Evolutionary conservation across 176 grass and related monocot genomes (phyloP).

Genomic region (Poa annua): DNA sequence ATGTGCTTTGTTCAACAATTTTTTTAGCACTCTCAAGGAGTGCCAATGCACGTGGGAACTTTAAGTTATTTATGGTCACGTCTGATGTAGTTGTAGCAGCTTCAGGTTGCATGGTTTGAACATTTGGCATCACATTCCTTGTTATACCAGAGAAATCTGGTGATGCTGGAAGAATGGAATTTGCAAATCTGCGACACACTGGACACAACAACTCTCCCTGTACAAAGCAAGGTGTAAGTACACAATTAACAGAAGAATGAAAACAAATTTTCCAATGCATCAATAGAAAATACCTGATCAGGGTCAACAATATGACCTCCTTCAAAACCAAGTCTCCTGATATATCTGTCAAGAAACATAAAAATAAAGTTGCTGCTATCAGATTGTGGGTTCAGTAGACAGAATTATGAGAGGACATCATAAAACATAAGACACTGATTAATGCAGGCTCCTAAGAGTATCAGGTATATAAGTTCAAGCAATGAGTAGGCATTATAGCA

Average conservation of each 20-base stretch:
- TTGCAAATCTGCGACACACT: conserved; percentile 94
- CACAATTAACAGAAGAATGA: conserved; percentile 32
- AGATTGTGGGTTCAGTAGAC: conserved; percentile 18
- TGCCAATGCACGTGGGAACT: conserved; percentile 53
- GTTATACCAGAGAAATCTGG: conserved; percentile 52
- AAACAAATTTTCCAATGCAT: conserved; percentile 27
- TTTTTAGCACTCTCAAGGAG: conserved; percentile 84
- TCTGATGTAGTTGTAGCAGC: conserved; percentile 42
- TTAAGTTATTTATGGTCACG: conserved; percentile 42
- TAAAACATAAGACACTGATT: background rate
- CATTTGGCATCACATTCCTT: conserved; percentile 40
- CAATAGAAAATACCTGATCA: conserved; percentile 64
- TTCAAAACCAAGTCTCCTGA: conserved; percentile 97
- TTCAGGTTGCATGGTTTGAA: conserved; percentile 37
- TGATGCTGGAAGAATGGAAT: conserved; percentile 87
- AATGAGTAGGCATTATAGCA: background rate
- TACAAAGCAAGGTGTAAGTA: conserved; percentile 40
- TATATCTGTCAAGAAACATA: conserved; percentile 62
- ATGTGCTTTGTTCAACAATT: conserved; percentile 66
- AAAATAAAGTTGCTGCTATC: conserved; percentile 25
- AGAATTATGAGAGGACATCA: conserved; percentile 24
- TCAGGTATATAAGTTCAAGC: background rate
- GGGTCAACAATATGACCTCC: conserved; percentile 94
- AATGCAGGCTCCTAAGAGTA: conserved; percentile 13
- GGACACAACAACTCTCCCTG: conserved; percentile 98